Evolutionary conservation across 2,329 filamentous ascomycete genomes (phyloP).

Genomic region (Teratosphaeria nubilosa): DNA sequence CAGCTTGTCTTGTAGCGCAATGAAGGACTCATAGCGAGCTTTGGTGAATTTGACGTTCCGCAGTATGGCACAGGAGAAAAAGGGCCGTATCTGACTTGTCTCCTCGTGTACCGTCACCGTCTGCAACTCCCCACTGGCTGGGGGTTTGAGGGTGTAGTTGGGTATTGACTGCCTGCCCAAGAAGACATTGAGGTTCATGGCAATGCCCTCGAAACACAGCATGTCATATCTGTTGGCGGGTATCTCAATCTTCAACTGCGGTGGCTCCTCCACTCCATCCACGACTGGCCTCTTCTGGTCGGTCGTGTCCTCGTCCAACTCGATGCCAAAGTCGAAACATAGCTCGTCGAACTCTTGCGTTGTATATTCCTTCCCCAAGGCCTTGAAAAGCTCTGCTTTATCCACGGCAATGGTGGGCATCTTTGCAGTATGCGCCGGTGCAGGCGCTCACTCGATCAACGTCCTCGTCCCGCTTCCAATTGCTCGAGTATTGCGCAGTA

Average conservation of each 20-base stretch:
- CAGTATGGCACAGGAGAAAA: conserved; percentile 80
- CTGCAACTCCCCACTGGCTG: conserved; percentile 62
- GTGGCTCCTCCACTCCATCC: conserved; percentile 71
- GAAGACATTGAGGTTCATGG: conserved; percentile 94
- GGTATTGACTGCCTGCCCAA: conserved; percentile 64
- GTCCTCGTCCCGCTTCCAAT: not conserved
- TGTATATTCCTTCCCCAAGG: conserved; percentile 81
- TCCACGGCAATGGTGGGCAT: conserved; percentile 98
- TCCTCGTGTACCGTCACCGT: conserved; percentile 59
- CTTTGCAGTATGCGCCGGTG: conserved; percentile 26
- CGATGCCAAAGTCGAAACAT: conserved; percentile 98
- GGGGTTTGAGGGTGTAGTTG: conserved; percentile 66
- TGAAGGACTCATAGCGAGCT: conserved; percentile 93
- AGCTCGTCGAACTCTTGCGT: conserved; percentile 93
- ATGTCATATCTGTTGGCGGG: conserved; percentile 87
- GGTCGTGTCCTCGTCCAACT: conserved; percentile 91
- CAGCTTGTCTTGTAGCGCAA: conserved; percentile 91
- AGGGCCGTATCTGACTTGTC: conserved; percentile 72
- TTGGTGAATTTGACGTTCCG: conserved; percentile 86
- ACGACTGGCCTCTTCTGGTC: conserved; percentile 60
- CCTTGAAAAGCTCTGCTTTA: conserved; percentile 91
- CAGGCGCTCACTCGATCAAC: conserved; percentile 1
- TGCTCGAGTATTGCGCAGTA: not conserved
- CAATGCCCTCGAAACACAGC: conserved; percentile 95
- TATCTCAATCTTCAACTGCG: conserved; percentile 96